These are phyloP conservation scores for Cyclospora cayetanensis DNA, from an alignment of 169 alveolate genomes.

Conservation along the genomic window DNA sequence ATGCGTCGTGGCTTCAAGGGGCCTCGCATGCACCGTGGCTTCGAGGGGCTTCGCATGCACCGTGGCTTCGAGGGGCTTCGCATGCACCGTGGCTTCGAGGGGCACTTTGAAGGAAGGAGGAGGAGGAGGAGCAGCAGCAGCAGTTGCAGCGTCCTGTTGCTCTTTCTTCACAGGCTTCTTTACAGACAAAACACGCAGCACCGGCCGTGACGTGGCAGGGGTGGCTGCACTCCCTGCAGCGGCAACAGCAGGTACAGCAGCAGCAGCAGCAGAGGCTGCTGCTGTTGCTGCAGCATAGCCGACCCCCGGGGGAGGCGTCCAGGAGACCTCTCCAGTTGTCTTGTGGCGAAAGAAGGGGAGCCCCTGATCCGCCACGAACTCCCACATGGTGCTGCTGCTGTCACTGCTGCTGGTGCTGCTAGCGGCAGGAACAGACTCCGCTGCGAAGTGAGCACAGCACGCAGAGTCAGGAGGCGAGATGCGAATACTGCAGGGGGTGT, in stretches of 20 bases:
- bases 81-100: too few species aligned
- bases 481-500: too few species aligned
- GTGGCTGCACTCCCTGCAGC: conserved; percentile 30
- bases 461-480: too few species aligned
- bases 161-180: conserved; percentile 20
- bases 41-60: too few species aligned
- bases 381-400: conserved; percentile 3
- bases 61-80: too few species aligned
- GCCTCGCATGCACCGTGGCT: too few species aligned
- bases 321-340: conserved; percentile 15
- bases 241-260: conserved; percentile 38
- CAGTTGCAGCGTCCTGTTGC: background rate
- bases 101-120: too few species aligned
- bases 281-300: conserved; percentile 38
- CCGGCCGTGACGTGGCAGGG: conserved; percentile 1
- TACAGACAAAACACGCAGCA: background rate
- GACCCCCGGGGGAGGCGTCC: conserved; percentile 66
- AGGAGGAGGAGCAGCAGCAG: too few species aligned
- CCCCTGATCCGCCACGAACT: conserved; percentile 54
- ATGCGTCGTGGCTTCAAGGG: too few species aligned
- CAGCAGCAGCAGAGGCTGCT: conserved; percentile 40
- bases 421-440: too few species aligned
- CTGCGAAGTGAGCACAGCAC: too few species aligned
- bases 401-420: conserved; percentile 42
- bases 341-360: conserved; percentile 58